Percentiles rank a stretch among this genome's conserved stretches.
Evolutionary conservation across 495 filamentous ascomycete genomes (phyloP).

Genomic region (Sordaria brevicollis): DNA sequence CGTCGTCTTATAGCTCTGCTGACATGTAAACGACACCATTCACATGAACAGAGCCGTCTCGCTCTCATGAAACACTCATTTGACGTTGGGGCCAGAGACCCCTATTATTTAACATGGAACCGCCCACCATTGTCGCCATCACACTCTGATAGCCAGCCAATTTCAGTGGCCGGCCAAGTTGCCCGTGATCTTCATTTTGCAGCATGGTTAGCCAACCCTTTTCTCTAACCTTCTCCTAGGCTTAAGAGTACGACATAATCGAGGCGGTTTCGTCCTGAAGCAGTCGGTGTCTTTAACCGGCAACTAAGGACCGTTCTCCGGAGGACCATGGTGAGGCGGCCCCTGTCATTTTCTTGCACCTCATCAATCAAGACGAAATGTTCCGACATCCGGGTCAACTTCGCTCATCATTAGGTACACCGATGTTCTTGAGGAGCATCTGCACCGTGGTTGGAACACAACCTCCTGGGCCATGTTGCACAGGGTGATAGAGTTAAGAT

Average conservation of each 20-base stretch:
- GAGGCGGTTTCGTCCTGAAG: neutral
- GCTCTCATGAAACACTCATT: neutral
- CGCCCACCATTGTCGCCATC: neutral
- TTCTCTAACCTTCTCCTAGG: neutral
- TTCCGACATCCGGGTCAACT: neutral
- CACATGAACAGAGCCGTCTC: neutral
- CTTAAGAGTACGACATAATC: neutral
- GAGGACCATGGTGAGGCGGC: neutral
- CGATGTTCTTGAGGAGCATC: neutral
- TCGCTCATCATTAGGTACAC: neutral
- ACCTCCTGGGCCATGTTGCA: neutral
- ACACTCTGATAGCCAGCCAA: neutral
- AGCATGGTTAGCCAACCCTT: neutral
- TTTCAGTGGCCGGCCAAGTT: neutral
- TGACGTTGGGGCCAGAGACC: neutral
- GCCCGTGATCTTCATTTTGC: neutral
- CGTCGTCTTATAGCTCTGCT: conserved; percentile 2
- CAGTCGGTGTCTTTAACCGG: conserved; percentile 12
- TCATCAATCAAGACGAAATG: neutral
- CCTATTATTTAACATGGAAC: neutral
- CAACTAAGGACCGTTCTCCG: conserved; percentile 19
- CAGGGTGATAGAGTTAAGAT: neutral
- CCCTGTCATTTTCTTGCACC: neutral
- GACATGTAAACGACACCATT: neutral
- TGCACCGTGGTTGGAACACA: neutral